A percentile compares a stretch with the other conserved stretches of the same genome.
Conservation (phyloP, 768 basidiomycete genomes). For the Lactarius sanguifluus region DNA sequence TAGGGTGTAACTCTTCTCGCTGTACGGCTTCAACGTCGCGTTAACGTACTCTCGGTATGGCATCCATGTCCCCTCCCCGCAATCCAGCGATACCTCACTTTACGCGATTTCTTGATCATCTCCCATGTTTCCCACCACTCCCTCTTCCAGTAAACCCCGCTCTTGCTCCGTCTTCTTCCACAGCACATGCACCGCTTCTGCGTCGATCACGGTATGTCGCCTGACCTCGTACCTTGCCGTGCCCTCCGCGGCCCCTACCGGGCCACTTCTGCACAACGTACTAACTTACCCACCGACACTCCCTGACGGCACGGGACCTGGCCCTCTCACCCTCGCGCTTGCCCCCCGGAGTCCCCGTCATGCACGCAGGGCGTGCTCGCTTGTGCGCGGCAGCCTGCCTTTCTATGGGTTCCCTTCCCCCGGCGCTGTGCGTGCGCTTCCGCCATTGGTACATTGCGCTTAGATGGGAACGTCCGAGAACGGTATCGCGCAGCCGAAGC, state of each 20-base stretch:
- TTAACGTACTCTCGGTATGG: not conserved
- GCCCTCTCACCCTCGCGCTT: not conserved
- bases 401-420: not conserved
- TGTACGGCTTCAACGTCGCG: not conserved
- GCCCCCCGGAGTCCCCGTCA: not conserved
- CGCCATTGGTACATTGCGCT: no score
- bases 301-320: no score
- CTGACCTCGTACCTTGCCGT: no score
- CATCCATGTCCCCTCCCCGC: not conserved
- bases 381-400: not conserved
- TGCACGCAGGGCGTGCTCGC: no score
- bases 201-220: not conserved
- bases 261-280: no score
- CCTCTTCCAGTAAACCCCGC: not conserved
- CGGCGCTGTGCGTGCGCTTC: not conserved
- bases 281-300: no score
- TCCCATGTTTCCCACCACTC: not conserved
- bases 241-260: no score
- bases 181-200: not conserved
- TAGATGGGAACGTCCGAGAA: not conserved
- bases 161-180: not conserved
- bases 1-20: not conserved
- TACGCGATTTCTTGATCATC: not conserved
- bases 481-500: not conserved
- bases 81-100: not conserved